phyloP scores from a whole-genome alignment of 2,329 filamentous ascomycete species.

The Monilinia laxa region DNA sequence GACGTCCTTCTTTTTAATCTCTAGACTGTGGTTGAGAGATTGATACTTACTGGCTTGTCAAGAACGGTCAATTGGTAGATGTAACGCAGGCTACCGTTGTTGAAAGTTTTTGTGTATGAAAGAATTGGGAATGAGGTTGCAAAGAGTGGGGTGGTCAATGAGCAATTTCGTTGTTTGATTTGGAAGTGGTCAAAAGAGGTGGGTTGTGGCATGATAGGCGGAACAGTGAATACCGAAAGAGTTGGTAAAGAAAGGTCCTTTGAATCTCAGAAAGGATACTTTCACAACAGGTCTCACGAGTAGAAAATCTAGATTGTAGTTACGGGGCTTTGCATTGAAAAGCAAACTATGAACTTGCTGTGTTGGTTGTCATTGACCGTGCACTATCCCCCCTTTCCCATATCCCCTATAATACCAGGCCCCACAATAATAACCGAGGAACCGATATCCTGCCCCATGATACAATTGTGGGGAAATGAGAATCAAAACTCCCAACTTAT shows the following conservation, averaged over 20 bases:
- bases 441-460: background rate
- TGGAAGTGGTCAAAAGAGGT: background rate
- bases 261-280: background rate
- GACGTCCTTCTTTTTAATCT: conserved; percentile 31
- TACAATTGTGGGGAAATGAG: background rate
- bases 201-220: background rate
- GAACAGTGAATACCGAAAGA: conserved; percentile 5
- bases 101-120: background rate
- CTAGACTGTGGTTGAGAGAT: conserved; percentile 21
- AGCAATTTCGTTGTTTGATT: background rate
- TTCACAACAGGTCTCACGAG: background rate
- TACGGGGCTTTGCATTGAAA: conserved; percentile 1
- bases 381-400: background rate
- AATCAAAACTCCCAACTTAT: background rate
- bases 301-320: background rate
- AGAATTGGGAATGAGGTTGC: background rate
- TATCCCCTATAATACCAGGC: background rate
- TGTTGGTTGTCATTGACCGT: background rate
- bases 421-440: no score
- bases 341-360: background rate
- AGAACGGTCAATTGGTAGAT: conserved; percentile 31
- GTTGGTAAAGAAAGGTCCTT: background rate
- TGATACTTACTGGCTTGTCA: conserved; percentile 28
- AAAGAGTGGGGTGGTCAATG: background rate
- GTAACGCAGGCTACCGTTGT: conserved; percentile 19